Conservation (phyloP, 140 eudicot genomes). For the Artemisia princeps region DNA sequence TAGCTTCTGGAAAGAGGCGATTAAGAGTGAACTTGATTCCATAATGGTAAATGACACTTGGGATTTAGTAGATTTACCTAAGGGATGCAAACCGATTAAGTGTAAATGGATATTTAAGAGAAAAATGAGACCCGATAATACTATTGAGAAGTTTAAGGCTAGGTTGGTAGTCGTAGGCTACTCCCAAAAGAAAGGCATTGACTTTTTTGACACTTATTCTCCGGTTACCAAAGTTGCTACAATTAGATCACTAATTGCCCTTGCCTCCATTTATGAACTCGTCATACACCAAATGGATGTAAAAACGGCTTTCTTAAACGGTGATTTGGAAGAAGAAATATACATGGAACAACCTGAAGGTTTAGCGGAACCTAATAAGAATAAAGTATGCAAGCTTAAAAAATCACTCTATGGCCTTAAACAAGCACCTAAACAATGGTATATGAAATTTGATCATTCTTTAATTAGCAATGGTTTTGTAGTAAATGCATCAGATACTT, state of each 20-base stretch:
- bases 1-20: neutral
- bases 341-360: neutral
- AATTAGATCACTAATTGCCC: neutral
- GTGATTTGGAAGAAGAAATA: neutral
- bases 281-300: neutral
- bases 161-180: neutral
- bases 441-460: neutral
- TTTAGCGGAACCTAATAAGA: neutral
- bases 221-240: neutral
- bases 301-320: neutral
- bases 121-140: neutral
- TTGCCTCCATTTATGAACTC: neutral
- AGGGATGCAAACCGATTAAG: neutral
- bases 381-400: neutral
- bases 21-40: neutral
- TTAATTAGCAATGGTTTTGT: neutral
- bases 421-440: neutral
- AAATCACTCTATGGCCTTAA: neutral
- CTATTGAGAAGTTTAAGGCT: neutral
- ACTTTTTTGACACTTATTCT: neutral
- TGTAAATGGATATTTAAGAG: neutral
- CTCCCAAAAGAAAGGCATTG: neutral
- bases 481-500: no score
- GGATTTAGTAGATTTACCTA: neutral
- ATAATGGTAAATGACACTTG: neutral